Evolutionary conservation across 2,329 filamentous ascomycete species (phyloP), one percentile per base, ranked within the genome.

Genomic region (Zymoseptoria brevis): DNA sequence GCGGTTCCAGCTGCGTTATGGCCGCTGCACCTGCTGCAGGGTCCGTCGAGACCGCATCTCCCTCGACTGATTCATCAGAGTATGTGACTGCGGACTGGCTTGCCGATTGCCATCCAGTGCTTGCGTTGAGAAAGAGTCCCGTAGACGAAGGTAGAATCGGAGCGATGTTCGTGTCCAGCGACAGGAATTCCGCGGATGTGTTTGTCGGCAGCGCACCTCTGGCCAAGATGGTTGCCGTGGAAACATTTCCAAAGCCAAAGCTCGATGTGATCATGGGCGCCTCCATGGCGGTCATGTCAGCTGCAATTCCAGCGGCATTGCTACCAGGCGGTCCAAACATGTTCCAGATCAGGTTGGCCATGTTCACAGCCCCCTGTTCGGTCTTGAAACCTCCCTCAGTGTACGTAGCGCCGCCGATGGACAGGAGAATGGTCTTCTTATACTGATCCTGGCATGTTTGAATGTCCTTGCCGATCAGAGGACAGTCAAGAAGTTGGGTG

Each of bases 371-470:
- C 0, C 76, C 80, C 0, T 73, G 63, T 1, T 76, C 65, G n/a
- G 78, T 81, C 45, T 73, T 68, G 75, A 89, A 89, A 24, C 86
- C 86, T 30, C 84, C 86, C 70, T 89, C 85, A 19, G 77, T 83
- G 72, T 89, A 88, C 1, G 85, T 86, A 2, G 83, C 83, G 30
- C 88, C 87, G 19, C 87, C 88, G 51, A 91, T 78, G 2, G 87
- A 90, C 8, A 91, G 78, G 51, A 89, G 71, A 64, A 91, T 85
- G 1, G 86, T 89, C 74, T 90, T 91, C 62, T 81, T 81, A 61
- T 83, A 75, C 4, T 71, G 74, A 13, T 73, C 65, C 71, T 91
- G 87, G 73, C 88, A 92, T 8, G 78, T 73, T 19, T 70, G 71
- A 63, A 83, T 82, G 57, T 81, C 78, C 50, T 72, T 68, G 41